phyloP scores from a whole-genome alignment of 2,329 filamentous ascomycete species.

The Botrytis hyacinthi region DNA sequence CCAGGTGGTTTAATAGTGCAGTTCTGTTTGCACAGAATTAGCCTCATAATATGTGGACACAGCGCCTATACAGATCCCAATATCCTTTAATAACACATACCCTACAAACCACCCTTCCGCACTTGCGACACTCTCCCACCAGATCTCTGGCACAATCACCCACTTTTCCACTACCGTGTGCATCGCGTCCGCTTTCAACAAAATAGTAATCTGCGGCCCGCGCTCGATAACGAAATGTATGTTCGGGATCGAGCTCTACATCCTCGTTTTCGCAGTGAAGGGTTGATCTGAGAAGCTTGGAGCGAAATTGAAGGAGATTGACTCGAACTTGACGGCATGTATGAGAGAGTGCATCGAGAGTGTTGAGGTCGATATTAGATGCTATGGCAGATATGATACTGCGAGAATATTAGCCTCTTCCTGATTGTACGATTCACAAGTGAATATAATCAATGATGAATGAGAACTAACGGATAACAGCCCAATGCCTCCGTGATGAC shows the following conservation, averaged over 20 bases:
- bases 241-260: conserved; percentile 52
- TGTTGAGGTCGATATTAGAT: conserved; percentile 78
- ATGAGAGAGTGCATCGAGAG: conserved; percentile 76
- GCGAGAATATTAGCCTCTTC: conserved; percentile 25
- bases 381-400: conserved; percentile 78
- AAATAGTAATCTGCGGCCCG: conserved; percentile 59
- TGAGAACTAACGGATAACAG: conserved; percentile 64
- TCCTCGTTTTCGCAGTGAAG: conserved; percentile 77
- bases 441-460: conserved; percentile 35
- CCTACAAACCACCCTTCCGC: conserved; percentile 74
- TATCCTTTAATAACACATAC: conserved; percentile 51
- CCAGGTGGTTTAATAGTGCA: conserved; percentile 83
- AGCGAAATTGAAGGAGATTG: conserved; percentile 75
- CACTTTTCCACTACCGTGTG: conserved; percentile 60
- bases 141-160: conserved; percentile 82
- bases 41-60: not conserved
- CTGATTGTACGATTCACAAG: conserved; percentile 16
- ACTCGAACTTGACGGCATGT: conserved; percentile 78
- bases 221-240: conserved; percentile 57
- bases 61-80: not conserved
- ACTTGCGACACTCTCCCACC: conserved; percentile 79
- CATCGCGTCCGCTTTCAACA: conserved; percentile 51
- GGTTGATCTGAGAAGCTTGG: conserved; percentile 69
- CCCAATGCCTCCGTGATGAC: conserved; percentile 60
- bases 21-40: conserved; percentile 57